Conservation (phyloP, 768 basidiomycete genomes). For the Leccinum truebloodii region DNA sequence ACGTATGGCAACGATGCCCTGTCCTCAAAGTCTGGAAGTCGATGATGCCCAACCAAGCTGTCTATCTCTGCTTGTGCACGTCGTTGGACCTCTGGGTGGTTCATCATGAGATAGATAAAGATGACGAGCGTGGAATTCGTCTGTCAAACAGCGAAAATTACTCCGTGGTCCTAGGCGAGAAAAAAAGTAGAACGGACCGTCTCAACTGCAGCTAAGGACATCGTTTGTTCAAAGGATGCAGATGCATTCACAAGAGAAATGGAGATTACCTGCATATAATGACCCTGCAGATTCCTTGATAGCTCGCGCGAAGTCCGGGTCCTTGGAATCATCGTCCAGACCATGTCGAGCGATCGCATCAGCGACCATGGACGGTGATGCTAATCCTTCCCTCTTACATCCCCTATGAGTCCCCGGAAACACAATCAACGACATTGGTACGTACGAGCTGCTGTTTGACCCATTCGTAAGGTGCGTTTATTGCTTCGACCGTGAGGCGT, state of each 20-base stretch:
- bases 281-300: conserved; percentile 4
- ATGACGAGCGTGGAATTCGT: not conserved
- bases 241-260: not conserved
- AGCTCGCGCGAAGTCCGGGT: not conserved
- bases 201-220: not conserved
- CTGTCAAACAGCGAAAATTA: not conserved
- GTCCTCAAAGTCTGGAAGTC: not conserved
- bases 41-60: not conserved
- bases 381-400: not conserved
- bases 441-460: not conserved
- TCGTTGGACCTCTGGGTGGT: not conserved
- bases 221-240: not conserved
- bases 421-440: not conserved
- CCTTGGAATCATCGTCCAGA: not conserved
- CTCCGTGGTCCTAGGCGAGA: not conserved
- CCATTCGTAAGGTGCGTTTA: not conserved
- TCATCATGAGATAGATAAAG: not conserved
- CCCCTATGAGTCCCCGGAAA: not conserved
- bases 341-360: not conserved
- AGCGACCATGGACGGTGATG: not conserved
- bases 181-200: not conserved
- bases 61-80: not conserved
- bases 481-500: not conserved
- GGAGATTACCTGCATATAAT: conserved; percentile 19
- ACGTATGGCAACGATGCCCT: not conserved